A percentile compares a stretch with the other conserved stretches of the same genome.
Evolutionary conservation across 2,329 filamentous ascomycete genomes (phyloP).

Genomic region (Macrophomina tecta): DNA sequence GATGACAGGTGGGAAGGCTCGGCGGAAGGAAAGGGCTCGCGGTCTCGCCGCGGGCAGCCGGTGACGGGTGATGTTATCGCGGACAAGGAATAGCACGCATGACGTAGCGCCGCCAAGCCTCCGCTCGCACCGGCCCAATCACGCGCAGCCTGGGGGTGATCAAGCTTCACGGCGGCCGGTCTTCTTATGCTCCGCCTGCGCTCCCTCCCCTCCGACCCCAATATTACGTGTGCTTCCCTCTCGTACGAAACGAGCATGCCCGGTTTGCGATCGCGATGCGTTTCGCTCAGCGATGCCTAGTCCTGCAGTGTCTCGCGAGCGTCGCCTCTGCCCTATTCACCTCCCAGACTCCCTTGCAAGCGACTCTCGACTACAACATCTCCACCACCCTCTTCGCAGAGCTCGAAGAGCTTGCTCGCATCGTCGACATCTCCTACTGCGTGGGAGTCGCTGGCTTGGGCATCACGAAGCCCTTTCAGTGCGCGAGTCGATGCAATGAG

Average conservation of each 20-base stretch:
- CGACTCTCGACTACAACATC: constrained; percentile 50
- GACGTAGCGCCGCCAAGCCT: constrained; percentile 27
- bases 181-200: constrained; percentile 6
- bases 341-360: constrained; percentile 34
- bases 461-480: constrained; percentile 81
- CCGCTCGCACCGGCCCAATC: constrained; percentile 13
- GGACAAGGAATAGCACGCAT: constrained; percentile 20
- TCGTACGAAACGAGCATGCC: constrained; percentile 26
- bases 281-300: constrained; percentile 15
- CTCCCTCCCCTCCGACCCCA: not conserved
- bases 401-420: constrained; percentile 84
- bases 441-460: constrained; percentile 85
- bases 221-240: constrained; percentile 17
- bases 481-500: constrained; percentile 82
- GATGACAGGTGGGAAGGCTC: not conserved
- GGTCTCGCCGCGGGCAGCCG: constrained; percentile 11
- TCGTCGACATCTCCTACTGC: constrained; percentile 95
- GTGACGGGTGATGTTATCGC: constrained; percentile 24
- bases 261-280: constrained; percentile 23
- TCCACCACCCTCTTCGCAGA: constrained; percentile 73
- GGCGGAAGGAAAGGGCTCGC: not conserved
- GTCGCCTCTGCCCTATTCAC: constrained; percentile 2
- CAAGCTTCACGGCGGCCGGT: constrained; percentile 13
- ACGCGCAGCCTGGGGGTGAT: not conserved
- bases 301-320: constrained; percentile 16